Evolutionary conservation across 805 yeast genomes (phyloP).

Genomic region (Yarrowia sp.): DNA sequence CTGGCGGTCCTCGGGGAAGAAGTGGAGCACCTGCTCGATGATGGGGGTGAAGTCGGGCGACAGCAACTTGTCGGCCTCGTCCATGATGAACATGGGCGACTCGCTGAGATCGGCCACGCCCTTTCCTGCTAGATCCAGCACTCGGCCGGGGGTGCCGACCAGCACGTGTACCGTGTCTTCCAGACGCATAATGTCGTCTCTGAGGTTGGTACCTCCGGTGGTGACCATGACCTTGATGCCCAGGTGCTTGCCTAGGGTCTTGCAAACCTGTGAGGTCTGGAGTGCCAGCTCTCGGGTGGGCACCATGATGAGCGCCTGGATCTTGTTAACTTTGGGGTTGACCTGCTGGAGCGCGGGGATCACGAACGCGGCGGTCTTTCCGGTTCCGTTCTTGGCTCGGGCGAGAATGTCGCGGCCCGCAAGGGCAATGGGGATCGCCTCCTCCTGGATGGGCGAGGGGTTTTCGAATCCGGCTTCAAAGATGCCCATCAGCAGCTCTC

Average conservation of each 20-base stretch:
- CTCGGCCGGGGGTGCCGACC: constrained; percentile 98
- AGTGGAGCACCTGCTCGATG: constrained; percentile 79
- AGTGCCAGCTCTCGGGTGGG: constrained; percentile 98
- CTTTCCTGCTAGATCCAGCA: constrained; percentile 88
- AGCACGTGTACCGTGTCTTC: constrained; percentile 90
- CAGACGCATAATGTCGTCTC: constrained; percentile 91
- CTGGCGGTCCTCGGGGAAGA: constrained; percentile 78
- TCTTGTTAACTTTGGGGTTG: constrained; percentile 77
- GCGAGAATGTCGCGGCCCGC: constrained; percentile 96
- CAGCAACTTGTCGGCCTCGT: constrained; percentile 97
- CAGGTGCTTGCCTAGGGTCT: constrained; percentile 91
- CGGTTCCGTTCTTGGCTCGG: constrained; percentile 97
- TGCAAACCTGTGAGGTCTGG: constrained; percentile 96
- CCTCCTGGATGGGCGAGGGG: constrained; percentile 98
- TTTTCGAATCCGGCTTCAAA: constrained; percentile 98
- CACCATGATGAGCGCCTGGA: constrained; percentile 88
- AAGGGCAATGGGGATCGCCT: constrained; percentile 90
- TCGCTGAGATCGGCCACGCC: constrained; percentile 80
- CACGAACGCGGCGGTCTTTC: constrained; percentile 96
- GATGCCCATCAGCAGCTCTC: constrained; percentile 96
- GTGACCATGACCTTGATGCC: constrained; percentile 94
- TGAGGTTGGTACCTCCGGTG: constrained; percentile 93
- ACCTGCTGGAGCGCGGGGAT: constrained; percentile 89
- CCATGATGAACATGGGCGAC: constrained; percentile 90
- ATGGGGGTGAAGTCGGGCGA: constrained; percentile 84